Evolutionary conservation across 2,329 filamentous ascomycete species (phyloP).

Genomic region (Nigrograna mackinnonii): DNA sequence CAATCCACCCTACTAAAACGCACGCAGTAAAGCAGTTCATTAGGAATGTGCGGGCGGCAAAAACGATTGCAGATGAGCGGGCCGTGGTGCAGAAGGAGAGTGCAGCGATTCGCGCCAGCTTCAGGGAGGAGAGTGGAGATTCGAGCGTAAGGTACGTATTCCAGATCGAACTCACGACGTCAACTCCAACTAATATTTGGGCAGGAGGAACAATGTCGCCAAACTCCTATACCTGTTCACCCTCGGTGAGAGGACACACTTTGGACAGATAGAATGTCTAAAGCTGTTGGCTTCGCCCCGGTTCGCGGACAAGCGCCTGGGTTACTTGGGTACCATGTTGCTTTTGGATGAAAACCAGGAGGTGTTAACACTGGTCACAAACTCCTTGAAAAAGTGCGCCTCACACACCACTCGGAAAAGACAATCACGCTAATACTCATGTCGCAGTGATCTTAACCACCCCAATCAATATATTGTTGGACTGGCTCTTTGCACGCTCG

Average conservation of each 20-base stretch:
- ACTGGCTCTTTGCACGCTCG: conserved; percentile 91
- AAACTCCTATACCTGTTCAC: conserved; percentile 99
- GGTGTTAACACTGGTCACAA: conserved; percentile 94
- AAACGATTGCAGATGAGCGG: conserved; percentile 98
- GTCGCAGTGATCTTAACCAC: conserved; percentile 83
- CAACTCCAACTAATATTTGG: conserved; percentile 10
- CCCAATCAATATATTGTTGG: conserved; percentile 99
- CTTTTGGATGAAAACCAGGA: conserved; percentile 98
- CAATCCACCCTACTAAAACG: conserved; percentile 26
- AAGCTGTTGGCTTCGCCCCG: conserved; percentile 95
- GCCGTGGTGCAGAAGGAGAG: conserved; percentile 99
- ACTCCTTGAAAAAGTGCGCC: conserved; percentile 92
- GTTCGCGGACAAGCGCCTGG: conserved; percentile 95
- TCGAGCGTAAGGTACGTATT: conserved; percentile 78
- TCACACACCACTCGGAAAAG: neutral
- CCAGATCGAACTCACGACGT: too few species aligned
- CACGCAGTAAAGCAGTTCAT: conserved; percentile 96
- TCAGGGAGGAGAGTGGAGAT: conserved; percentile 94
- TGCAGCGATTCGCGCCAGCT: conserved; percentile 94
- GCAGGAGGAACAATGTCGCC: conserved; percentile 95
- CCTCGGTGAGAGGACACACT: conserved; percentile 94
- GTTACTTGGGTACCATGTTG: conserved; percentile 94
- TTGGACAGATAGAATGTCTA: conserved; percentile 98
- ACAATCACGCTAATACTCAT: neutral
- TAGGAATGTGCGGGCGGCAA: conserved; percentile 95